These are phyloP conservation scores for Daldinia bambusicola DNA, from an alignment of 495 filamentous ascomycete species.

Conservation along the genomic window DNA sequence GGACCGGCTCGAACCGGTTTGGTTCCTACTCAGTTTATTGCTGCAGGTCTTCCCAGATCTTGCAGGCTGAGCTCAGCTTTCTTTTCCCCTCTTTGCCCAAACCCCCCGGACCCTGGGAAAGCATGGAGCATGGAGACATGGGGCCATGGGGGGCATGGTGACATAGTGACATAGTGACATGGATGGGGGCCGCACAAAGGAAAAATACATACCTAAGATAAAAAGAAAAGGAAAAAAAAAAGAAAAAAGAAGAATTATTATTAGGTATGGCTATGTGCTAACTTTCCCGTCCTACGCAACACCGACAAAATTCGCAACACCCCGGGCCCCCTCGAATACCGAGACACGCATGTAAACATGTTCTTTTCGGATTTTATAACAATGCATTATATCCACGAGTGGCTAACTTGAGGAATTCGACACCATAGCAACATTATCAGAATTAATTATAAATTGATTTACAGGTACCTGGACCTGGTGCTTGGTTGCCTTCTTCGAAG, in stretches of 20 bases:
- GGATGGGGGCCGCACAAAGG: conserved; percentile 19
- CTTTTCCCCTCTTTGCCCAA: not conserved
- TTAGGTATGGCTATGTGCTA: conserved; percentile 14
- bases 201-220: not conserved
- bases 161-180: not conserved
- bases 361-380: conserved; percentile 9
- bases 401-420: not conserved
- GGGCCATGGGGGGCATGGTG: not conserved
- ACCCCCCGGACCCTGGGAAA: conserved; percentile 24
- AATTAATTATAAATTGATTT: too few relatives aligned
- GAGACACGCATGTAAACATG: conserved; percentile 29
- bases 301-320: conserved; percentile 1
- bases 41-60: conserved; percentile 41
- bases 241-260: not conserved
- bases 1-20: conserved; percentile 41
- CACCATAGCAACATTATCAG: not conserved
- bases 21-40: conserved; percentile 16
- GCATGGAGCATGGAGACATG: not conserved
- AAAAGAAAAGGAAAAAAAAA: not conserved
- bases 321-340: conserved; percentile 14
- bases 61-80: conserved; percentile 36
- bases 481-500: too few relatives aligned
- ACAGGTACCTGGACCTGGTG: too few relatives aligned
- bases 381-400: conserved; percentile 6
- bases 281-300: conserved; percentile 14